Conservation (phyloP, 768 basidiomycete genomes). For the Lyophyllum shimeji region DNA sequence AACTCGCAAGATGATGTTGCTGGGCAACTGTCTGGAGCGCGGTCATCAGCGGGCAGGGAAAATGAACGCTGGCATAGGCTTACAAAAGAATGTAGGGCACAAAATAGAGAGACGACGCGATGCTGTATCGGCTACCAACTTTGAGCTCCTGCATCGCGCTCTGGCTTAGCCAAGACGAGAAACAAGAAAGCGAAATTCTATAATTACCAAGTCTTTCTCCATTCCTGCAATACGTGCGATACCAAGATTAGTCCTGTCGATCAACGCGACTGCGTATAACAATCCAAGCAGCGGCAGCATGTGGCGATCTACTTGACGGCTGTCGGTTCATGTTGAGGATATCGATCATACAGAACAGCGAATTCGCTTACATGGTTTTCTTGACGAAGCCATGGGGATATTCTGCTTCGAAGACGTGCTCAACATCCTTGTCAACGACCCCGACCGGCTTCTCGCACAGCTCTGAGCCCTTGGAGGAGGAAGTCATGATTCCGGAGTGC, state of each 20-base stretch:
- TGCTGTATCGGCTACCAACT: conserved; percentile 34
- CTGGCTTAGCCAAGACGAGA: background rate
- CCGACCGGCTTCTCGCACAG: conserved; percentile 21
- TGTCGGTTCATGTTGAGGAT: conserved; percentile 3
- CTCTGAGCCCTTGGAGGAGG: conserved; percentile 21
- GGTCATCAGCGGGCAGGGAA: background rate
- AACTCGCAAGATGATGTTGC: conserved; percentile 37
- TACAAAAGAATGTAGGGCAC: conserved; percentile 44
- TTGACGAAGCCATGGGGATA: conserved; percentile 21
- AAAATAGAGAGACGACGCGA: conserved; percentile 40
- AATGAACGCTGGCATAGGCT: conserved; percentile 7
- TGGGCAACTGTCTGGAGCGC: conserved; percentile 39
- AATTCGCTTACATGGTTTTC: conserved; percentile 13
- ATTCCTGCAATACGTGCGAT: conserved; percentile 35
- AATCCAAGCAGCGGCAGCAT: conserved; percentile 34
- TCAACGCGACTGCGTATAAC: conserved; percentile 31
- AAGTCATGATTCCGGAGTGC: conserved; percentile 9
- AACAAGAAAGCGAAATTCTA: background rate
- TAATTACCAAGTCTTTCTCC: conserved; percentile 30
- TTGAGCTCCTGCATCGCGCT: conserved; percentile 22
- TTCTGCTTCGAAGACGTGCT: conserved; percentile 5
- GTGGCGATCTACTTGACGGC: conserved; percentile 30
- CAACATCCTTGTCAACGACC: conserved; percentile 18
- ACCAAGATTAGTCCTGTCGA: conserved; percentile 33
- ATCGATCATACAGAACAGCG: background rate